Conservation (phyloP, 129 eudicot genomes). For the Chrysanthemum lavandulifolium region DNA sequence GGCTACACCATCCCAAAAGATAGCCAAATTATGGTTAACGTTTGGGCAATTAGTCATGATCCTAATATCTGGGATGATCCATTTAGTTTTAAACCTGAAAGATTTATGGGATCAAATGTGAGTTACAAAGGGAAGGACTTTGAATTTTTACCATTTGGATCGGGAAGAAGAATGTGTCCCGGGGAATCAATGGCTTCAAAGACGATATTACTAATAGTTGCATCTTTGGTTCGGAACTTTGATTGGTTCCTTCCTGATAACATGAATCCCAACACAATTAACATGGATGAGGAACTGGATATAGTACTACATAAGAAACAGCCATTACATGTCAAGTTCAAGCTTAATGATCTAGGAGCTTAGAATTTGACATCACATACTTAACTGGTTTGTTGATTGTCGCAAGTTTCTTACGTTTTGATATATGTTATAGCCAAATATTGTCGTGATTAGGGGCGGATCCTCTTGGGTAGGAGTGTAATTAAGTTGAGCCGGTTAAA, state of each 20-base stretch:
- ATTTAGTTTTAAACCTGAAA: slow-evolving; percentile 39
- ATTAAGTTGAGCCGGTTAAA: no score
- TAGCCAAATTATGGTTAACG: slow-evolving; percentile 32
- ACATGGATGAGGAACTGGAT: slow-evolving; percentile 34
- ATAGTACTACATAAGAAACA: slow-evolving; percentile 25
- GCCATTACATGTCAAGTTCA: slow-evolving; percentile 15
- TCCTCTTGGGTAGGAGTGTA: no score
- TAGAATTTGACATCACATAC: neutral
- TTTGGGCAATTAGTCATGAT: slow-evolving; percentile 47
- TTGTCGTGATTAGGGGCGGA: no score
- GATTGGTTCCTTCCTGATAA: slow-evolving; percentile 34
- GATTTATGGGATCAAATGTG: slow-evolving; percentile 30
- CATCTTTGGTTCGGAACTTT: slow-evolving; percentile 28
- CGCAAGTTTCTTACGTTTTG: no score
- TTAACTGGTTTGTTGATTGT: neutral
- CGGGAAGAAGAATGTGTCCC: slow-evolving; percentile 51
- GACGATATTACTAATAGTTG: slow-evolving; percentile 28
- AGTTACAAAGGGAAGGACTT: slow-evolving; percentile 36
- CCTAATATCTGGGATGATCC: slow-evolving; percentile 40
- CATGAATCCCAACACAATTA: slow-evolving; percentile 19
- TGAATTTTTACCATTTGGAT: slow-evolving; percentile 41
- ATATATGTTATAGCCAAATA: no score
- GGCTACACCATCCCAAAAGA: slow-evolving; percentile 36
- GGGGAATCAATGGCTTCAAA: slow-evolving; percentile 45
- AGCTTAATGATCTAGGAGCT: neutral